Conservation (phyloP, 1,284 basidiomycete genomes). For the Leccinum fuscescens region DNA sequence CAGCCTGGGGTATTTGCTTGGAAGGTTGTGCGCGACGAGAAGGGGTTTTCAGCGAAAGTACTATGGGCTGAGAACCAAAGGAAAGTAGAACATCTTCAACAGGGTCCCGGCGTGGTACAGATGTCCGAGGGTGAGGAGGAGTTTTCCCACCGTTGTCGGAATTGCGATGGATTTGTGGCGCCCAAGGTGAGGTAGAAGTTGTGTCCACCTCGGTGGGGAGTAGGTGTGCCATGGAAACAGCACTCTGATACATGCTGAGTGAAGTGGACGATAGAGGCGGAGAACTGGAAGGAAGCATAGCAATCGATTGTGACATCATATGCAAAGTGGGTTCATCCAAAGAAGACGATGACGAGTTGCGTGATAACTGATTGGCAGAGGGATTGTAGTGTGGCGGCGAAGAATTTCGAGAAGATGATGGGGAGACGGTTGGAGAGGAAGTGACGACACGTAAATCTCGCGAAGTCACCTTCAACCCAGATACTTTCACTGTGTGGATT, state of each 20-base stretch:
- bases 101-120: slow-evolving; percentile 10
- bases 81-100: slow-evolving; percentile 53
- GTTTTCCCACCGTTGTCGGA: background rate
- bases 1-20: slow-evolving; percentile 2
- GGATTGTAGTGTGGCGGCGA: slow-evolving; percentile 34
- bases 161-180: background rate
- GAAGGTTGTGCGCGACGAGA: slow-evolving; percentile 10
- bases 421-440: slow-evolving; percentile 16
- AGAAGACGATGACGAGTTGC: slow-evolving; percentile 44
- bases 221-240: slow-evolving; percentile 47
- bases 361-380: slow-evolving; percentile 34
- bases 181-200: background rate
- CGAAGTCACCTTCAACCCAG: slow-evolving; percentile 48
- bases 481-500: slow-evolving; percentile 46
- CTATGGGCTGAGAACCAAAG: slow-evolving; percentile 55
- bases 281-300: slow-evolving; percentile 48
- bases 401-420: background rate
- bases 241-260: slow-evolving; percentile 74
- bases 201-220: slow-evolving; percentile 2
- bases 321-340: slow-evolving; percentile 65
- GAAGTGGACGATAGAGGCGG: slow-evolving; percentile 46
- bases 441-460: slow-evolving; percentile 38
- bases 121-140: slow-evolving; percentile 9
- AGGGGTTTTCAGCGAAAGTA: slow-evolving; percentile 53
- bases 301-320: slow-evolving; percentile 75